phyloP scores from a whole-genome alignment of 257 asterid genomes.

The Hygrophila difformis region DNA sequence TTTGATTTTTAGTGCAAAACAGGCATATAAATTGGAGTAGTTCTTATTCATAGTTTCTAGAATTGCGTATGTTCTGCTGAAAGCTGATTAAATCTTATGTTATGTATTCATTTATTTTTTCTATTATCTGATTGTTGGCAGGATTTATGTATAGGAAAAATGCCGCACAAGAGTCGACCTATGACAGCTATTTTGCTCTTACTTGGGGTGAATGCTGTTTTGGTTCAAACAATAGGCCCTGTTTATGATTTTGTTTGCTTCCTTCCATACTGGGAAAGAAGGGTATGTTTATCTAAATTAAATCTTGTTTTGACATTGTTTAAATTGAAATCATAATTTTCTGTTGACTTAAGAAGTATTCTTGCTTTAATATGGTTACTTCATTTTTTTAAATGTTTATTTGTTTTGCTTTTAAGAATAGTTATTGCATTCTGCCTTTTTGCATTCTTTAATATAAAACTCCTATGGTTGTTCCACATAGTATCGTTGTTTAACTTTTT shows the following conservation, averaged over 20 bases:
- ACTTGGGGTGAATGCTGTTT: slow-evolving; percentile 70
- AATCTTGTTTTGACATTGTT: slow-evolving; percentile 3
- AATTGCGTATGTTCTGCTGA: no score
- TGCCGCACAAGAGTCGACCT: slow-evolving; percentile 91
- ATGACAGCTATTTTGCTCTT: slow-evolving; percentile 73
- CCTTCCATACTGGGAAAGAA: slow-evolving; percentile 82
- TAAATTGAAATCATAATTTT: not conserved
- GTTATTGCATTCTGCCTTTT: no score
- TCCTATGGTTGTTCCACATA: no score
- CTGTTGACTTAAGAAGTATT: not conserved
- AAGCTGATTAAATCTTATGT: no score
- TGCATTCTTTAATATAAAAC: no score
- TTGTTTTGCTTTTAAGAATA: no score
- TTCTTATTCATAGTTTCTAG: no score
- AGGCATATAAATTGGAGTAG: no score
- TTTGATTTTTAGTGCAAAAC: no score
- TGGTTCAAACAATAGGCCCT: slow-evolving; percentile 65
- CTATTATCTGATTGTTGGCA: no score
- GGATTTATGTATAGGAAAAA: no score
- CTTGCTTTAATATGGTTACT: not conserved
- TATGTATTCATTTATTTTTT: no score
- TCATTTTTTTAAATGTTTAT: not conserved
- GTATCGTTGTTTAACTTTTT: slow-evolving; percentile 3
- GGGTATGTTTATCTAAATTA: slow-evolving; percentile 50
- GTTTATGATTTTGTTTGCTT: slow-evolving; percentile 92